Conservation (phyloP, 805 yeast species). For the Kurtzmaniella fragi region DNA sequence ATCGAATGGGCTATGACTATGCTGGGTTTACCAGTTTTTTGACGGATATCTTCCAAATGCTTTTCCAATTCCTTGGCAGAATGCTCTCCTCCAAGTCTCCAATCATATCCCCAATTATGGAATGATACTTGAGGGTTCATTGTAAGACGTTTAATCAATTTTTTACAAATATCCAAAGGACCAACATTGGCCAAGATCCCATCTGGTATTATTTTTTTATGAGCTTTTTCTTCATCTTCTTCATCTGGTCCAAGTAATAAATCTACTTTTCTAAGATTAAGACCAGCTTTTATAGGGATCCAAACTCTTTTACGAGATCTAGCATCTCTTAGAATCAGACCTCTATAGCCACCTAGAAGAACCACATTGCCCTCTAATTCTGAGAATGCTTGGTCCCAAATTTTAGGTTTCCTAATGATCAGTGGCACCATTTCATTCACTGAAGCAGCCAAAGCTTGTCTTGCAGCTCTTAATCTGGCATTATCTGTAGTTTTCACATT, state of each 20-base stretch:
- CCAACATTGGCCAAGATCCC: constrained; percentile 81
- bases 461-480: constrained; percentile 65
- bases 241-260: constrained; percentile 67
- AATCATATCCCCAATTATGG: constrained; percentile 85
- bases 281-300: constrained; percentile 85
- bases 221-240: constrained; percentile 60
- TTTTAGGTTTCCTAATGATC: constrained; percentile 20
- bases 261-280: constrained; percentile 66
- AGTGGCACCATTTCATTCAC: constrained; percentile 37
- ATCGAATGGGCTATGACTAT: constrained; percentile 84
- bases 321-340: constrained; percentile 66
- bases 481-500: constrained; percentile 57
- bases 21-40: constrained; percentile 51
- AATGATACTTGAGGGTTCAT: constrained; percentile 57
- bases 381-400: constrained; percentile 45
- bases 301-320: constrained; percentile 65
- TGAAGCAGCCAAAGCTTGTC: constrained; percentile 52
- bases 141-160: constrained; percentile 49
- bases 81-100: constrained; percentile 72
- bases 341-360: constrained; percentile 85
- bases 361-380: constrained; percentile 74
- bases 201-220: constrained; percentile 56
- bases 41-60: constrained; percentile 42
- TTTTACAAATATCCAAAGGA: constrained; percentile 74
- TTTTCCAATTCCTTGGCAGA: constrained; percentile 47